phyloP scores from a whole-genome alignment of 2,329 filamentous ascomycete species.

The Xylaria sp. region DNA sequence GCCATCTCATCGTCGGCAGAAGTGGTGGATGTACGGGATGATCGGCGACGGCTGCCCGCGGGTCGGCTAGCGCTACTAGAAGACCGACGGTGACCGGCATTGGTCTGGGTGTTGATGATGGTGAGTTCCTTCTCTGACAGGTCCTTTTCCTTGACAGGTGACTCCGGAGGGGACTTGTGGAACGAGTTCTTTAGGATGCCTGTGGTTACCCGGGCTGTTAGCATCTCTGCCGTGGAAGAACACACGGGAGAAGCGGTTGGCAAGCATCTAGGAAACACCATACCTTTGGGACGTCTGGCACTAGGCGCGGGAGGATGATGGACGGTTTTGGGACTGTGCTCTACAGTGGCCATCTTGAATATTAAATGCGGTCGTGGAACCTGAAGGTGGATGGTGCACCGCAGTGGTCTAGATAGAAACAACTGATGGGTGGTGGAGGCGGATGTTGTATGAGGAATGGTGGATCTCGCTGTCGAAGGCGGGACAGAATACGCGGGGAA shows the following conservation, averaged over 20 bases:
- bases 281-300: constrained; percentile 42
- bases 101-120: constrained; percentile 90
- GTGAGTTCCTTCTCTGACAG: constrained; percentile 84
- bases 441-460: background rate
- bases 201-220: constrained; percentile 44
- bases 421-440: no score
- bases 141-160: constrained; percentile 56
- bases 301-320: constrained; percentile 32
- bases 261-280: background rate
- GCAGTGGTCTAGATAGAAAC: no score
- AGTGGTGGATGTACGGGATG: constrained; percentile 55
- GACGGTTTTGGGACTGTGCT: constrained; percentile 36
- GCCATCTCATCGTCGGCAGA: constrained; percentile 55
- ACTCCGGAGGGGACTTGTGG: constrained; percentile 63
- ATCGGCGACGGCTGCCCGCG: constrained; percentile 73
- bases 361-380: background rate
- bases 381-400: background rate
- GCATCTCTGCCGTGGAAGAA: background rate
- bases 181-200: constrained; percentile 94
- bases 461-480: background rate
- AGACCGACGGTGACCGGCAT: constrained; percentile 86
- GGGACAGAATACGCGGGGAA: background rate
- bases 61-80: constrained; percentile 73
- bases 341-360: constrained; percentile 39
- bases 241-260: background rate